Percentiles rank a stretch among this genome's conserved stretches.
Evolutionary conservation across 257 asterid genomes (phyloP).

Genomic region (Linaria vulgaris): DNA sequence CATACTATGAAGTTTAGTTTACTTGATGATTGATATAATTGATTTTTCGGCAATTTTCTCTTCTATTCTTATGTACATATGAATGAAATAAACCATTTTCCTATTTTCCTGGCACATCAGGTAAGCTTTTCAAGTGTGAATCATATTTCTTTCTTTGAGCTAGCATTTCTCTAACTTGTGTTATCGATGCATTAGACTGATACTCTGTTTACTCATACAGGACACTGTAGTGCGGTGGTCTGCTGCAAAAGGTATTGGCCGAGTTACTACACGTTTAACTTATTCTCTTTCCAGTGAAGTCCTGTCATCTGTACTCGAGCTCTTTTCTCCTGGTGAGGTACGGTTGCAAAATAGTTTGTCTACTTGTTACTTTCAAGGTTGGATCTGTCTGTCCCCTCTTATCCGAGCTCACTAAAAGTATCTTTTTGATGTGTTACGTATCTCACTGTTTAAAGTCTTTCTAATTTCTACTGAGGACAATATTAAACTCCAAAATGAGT

Average conservation of each 20-base stretch:
- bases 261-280: conserved; percentile 77
- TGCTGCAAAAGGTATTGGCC: conserved; percentile 98
- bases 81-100: conserved; percentile 7
- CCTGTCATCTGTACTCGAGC: conserved; percentile 89
- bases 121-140: conserved; percentile 4
- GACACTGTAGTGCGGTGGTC: conserved; percentile 99
- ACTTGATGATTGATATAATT: background rate
- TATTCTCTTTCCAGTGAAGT: conserved; percentile 80
- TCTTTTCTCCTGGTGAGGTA: conserved; percentile 95
- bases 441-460: conserved; percentile 3
- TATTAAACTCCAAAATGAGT: conserved; percentile 22
- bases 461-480: conserved; percentile 6
- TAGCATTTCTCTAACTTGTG: conserved; percentile 12
- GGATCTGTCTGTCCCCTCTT: background rate
- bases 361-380: conserved; percentile 21
- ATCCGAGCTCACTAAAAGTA: background rate
- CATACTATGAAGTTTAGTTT: conserved; percentile 18
- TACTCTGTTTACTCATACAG: conserved; percentile 38
- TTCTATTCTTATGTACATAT: conserved; percentile 14
- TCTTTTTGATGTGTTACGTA: conserved; percentile 11
- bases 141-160: conserved; percentile 6
- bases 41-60: conserved; percentile 14
- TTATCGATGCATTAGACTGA: conserved; percentile 14
- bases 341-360: conserved; percentile 16
- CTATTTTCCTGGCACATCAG: conserved; percentile 11